Evolutionary conservation across 202 grass and related monocot species (phyloP).

Genomic region (Zoysia matrella): DNA sequence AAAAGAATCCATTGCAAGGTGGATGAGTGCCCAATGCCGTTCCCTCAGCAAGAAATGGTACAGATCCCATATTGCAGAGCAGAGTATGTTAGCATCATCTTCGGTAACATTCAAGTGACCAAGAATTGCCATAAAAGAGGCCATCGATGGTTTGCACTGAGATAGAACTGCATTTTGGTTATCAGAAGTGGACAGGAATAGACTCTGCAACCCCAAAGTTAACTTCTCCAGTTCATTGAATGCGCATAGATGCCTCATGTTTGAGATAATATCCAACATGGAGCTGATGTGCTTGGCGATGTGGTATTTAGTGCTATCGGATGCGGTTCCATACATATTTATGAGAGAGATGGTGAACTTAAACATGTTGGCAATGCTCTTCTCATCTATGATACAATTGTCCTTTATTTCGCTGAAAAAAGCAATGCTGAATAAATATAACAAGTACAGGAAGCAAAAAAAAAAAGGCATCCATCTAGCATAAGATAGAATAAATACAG

Average conservation of each 20-base stretch:
- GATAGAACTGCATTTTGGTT: conserved; percentile 52
- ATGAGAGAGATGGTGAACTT: conserved; percentile 69
- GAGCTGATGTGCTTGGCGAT: conserved; percentile 68
- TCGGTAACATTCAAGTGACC: conserved; percentile 69
- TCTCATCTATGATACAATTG: conserved; percentile 51
- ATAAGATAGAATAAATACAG: conserved; percentile 33
- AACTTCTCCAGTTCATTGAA: conserved; percentile 69
- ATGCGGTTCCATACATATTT: conserved; percentile 61
- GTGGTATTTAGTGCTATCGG: conserved; percentile 48
- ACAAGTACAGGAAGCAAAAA: too few species aligned
- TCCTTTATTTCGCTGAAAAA: conserved; percentile 65
- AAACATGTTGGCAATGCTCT: conserved; percentile 52
- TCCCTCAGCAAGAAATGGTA: conserved; percentile 80
- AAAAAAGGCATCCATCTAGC: background rate
- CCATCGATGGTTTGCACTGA: conserved; percentile 73
- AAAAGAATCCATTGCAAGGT: conserved; percentile 73
- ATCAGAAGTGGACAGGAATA: conserved; percentile 53
- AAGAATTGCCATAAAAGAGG: conserved; percentile 79
- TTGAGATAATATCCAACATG: conserved; percentile 77
- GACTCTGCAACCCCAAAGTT: conserved; percentile 58
- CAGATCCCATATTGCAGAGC: conserved; percentile 65
- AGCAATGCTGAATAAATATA: background rate
- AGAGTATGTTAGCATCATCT: conserved; percentile 55
- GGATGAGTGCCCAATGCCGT: conserved; percentile 75
- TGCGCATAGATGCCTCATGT: conserved; percentile 60